These are phyloP conservation scores for Neonectria hederae DNA, from an alignment of 2,329 filamentous ascomycete species.

Conservation along the genomic window DNA sequence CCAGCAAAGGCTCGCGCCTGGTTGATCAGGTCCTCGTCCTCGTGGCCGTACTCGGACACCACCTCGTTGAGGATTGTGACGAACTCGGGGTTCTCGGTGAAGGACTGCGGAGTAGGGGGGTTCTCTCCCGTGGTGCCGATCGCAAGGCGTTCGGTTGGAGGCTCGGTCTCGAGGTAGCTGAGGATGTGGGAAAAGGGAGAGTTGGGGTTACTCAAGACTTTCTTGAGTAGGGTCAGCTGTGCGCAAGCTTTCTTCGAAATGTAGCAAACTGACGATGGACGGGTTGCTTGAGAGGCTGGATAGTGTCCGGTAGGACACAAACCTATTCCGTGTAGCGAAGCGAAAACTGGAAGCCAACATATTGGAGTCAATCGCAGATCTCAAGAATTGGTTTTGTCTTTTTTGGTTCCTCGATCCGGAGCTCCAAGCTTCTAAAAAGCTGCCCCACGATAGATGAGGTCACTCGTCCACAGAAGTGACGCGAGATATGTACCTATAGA, in stretches of 20 bases:
- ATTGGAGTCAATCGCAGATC: conserved; percentile 18
- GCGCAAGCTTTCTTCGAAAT: background rate
- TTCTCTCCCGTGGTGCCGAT: conserved; percentile 67
- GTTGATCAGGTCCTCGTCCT: conserved; percentile 64
- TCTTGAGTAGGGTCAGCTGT: conserved; percentile 52
- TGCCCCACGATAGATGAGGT: conserved; percentile 44
- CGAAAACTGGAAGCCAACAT: conserved; percentile 44
- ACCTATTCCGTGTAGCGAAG: conserved; percentile 32
- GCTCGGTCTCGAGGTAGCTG: conserved; percentile 66
- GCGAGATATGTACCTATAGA: conserved; percentile 32
- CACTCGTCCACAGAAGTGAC: conserved; percentile 31
- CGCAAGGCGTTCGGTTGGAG: conserved; percentile 62
- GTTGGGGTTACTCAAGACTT: conserved; percentile 63
- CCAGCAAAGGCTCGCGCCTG: conserved; percentile 70
- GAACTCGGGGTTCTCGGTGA: conserved; percentile 68
- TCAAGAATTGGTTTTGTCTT: conserved; percentile 5
- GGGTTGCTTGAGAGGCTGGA: conserved; percentile 62
- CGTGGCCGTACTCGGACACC: conserved; percentile 61
- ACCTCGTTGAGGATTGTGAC: conserved; percentile 67
- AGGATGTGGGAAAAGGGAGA: conserved; percentile 62
- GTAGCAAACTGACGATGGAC: conserved; percentile 59
- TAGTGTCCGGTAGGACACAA: conserved; percentile 46
- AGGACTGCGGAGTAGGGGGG: conserved; percentile 69
- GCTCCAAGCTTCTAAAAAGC: conserved; percentile 18
- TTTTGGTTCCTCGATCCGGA: background rate